Conservation (phyloP, 768 basidiomycete genomes). For the Tremella fuciformis region DNA sequence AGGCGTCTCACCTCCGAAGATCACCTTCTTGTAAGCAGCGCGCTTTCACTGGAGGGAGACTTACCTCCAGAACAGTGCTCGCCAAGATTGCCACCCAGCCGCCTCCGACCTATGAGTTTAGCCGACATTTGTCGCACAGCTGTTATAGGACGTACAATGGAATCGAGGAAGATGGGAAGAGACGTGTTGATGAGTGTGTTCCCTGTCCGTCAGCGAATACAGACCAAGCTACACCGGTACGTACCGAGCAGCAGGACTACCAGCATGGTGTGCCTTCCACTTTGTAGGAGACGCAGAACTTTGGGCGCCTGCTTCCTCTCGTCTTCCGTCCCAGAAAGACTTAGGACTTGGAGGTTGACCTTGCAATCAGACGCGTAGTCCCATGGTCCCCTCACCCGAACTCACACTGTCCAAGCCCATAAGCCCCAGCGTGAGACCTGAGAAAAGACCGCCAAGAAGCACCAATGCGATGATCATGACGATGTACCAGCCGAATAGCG, state of each 20-base stretch:
- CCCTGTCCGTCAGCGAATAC: conserved; percentile 14
- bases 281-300: conserved; percentile 30
- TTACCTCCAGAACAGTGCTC: conserved; percentile 40
- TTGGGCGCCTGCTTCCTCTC: conserved; percentile 35
- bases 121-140: background rate
- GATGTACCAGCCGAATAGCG: conserved; percentile 39
- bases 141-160: conserved; percentile 25
- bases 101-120: conserved; percentile 34
- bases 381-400: background rate
- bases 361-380: conserved; percentile 10
- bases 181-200: conserved; percentile 45
- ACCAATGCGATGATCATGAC: conserved; percentile 30
- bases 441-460: conserved; percentile 37
- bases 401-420: conserved; percentile 42
- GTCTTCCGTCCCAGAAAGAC: conserved; percentile 35
- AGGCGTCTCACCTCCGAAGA: conserved; percentile 32
- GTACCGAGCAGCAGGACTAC: conserved; percentile 42
- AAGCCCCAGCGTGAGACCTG: conserved; percentile 39
- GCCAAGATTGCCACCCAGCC: conserved; percentile 43
- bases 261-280: conserved; percentile 44
- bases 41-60: background rate
- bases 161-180: conserved; percentile 43
- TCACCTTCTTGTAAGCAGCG: conserved; percentile 7
- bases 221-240: background rate
- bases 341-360: conserved; percentile 46